Conservation (phyloP, 192 early-diverging fungal species). For the Phlyctochytrium bullatum region DNA sequence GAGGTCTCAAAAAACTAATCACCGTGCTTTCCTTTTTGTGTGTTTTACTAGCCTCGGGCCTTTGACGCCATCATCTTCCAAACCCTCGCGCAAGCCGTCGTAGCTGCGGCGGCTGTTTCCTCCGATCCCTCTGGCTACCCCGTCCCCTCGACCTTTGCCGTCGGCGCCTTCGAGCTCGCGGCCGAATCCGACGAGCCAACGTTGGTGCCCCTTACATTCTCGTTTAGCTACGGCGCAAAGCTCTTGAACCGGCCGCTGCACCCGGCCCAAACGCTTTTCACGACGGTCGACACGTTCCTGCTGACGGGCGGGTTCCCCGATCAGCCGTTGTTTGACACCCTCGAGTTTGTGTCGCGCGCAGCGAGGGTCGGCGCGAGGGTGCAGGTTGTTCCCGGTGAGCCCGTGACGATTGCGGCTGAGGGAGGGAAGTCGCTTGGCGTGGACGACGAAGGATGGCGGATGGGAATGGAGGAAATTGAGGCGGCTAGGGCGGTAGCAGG, state of each 20-base stretch:
- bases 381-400: neutral
- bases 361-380: neutral
- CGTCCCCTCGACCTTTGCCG: neutral
- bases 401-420: neutral
- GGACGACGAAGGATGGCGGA: slow-evolving; percentile 1
- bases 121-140: no score
- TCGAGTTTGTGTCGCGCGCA: neutral
- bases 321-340: neutral
- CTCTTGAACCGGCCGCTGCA: neutral
- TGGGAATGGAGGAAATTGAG: neutral
- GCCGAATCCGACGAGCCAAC: neutral
- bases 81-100: neutral
- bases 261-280: slow-evolving; percentile 2
- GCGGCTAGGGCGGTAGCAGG: neutral
- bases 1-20: no score
- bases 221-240: neutral
- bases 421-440: neutral
- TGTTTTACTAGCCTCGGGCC: neutral
- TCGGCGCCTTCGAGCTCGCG: neutral
- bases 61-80: neutral
- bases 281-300: neutral
- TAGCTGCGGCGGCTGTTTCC: no score
- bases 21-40: no score
- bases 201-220: neutral
- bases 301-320: neutral